Conservation (phyloP, 257 asterid species). For the Forsythia suspensa region DNA sequence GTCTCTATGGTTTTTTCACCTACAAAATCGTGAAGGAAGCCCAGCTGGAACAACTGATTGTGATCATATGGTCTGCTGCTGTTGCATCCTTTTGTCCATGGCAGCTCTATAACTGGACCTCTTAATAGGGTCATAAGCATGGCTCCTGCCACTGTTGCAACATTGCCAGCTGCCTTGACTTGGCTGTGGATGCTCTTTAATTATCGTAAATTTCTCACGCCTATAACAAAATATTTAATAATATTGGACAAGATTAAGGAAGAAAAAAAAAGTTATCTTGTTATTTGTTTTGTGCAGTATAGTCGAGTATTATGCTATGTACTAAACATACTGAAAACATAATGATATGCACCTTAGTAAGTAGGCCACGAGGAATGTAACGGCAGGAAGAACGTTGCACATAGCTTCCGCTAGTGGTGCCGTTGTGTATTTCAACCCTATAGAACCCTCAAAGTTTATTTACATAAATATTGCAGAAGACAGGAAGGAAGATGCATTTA, state of each 20-base stretch:
- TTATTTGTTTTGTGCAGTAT: too few species aligned
- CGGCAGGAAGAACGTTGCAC: constrained; percentile 92
- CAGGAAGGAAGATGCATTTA: neutral
- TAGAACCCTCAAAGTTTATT: constrained; percentile 2
- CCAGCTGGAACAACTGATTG: constrained; percentile 87
- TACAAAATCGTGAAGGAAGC: constrained; percentile 85
- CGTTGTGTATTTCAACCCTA: constrained; percentile 91
- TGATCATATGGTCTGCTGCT: constrained; percentile 39
- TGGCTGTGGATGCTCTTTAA: constrained; percentile 69
- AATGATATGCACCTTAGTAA: constrained; percentile 52
- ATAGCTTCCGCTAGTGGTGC: constrained; percentile 95
- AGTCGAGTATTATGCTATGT: neutral
- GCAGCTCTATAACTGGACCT: constrained; percentile 63
- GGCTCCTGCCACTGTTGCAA: constrained; percentile 87
- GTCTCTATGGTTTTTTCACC: constrained; percentile 32
- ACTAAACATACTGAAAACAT: neutral
- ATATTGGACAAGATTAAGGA: neutral
- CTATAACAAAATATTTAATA: constrained; percentile 25
- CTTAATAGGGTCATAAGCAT: constrained; percentile 81
- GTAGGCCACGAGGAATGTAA: constrained; percentile 85
- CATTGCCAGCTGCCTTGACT: constrained; percentile 79
- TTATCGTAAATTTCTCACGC: constrained; percentile 68
- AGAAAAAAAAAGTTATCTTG: neutral
- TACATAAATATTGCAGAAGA: too few species aligned
- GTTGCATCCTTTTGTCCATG: constrained; percentile 56